Evolutionary conservation across 208 protist genomes (phyloP), one percentile per base, ranked within the genome.

Genomic region (Wallacemonas sp.): DNA sequence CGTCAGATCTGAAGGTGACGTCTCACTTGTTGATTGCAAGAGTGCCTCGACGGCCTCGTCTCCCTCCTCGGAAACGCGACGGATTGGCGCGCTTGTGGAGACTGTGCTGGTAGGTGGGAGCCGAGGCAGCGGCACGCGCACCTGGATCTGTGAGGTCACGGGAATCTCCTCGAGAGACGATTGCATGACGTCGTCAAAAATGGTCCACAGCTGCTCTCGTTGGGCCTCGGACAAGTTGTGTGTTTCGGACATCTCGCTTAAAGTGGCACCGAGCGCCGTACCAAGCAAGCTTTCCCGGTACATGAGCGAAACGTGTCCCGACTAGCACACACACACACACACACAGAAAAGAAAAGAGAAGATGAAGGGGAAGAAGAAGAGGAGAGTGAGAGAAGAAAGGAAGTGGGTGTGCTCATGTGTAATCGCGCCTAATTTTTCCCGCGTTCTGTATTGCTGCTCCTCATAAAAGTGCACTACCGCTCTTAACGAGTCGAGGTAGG

Each of bases 111-210:
- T 23, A 7, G 28, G 10, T 4, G 23, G 1, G 11, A 67, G 11
- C 3, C 42, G 42, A 10, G 74, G 72, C 2, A 72, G 69, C 11
- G 86, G 79, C 12, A 77, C 57, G 26, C 74, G 57, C 23, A 95
- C 86, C 28, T 67, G 41, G 59, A 94, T 76, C 38, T 66, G 72
- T 2, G 82, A 84, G 59, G 79, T 70, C 11, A 85, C 59, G 3
- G 91, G 88, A 1, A 73, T 82, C 62, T 91, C 86, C 26, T 77
- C 72, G 22, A 93, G 69, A 4, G 77, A 61, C 11, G 64, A 69
- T 11, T 91, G 82, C 88, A 96, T 91, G 22, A 81, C 76, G 12
- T 57, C 38, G 57, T 96, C 88, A 62, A 94, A 94, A 22, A 92
- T 67, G n/a, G 74, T 68, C 88, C 88, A 94, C 32, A 96, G 39